Evolutionary conservation across 495 filamentous ascomycete species (phyloP).

Genomic region (Hypoxylon lienhwacheense): DNA sequence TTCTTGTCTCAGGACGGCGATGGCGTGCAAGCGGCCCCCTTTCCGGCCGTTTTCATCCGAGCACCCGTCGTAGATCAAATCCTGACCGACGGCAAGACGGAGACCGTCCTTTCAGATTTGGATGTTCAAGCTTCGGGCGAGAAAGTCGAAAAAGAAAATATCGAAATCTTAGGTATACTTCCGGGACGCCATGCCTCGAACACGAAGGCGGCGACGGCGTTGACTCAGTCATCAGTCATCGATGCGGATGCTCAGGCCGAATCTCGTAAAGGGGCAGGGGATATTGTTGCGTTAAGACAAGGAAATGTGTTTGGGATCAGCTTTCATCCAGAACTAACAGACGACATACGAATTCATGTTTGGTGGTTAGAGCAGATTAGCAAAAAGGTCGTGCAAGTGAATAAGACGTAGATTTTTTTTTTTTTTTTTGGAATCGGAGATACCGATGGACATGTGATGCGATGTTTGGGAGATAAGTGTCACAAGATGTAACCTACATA

Average conservation of each 20-base stretch:
- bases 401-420: not conserved
- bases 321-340: slow-evolving; percentile 94
- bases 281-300: slow-evolving; percentile 89
- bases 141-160: slow-evolving; percentile 34
- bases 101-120: slow-evolving; percentile 42
- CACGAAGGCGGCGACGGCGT: slow-evolving; percentile 23
- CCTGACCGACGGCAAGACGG: slow-evolving; percentile 46
- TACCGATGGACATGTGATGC: no score
- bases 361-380: slow-evolving; percentile 90
- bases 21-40: slow-evolving; percentile 48
- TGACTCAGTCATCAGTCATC: slow-evolving; percentile 29
- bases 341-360: slow-evolving; percentile 82
- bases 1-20: slow-evolving; percentile 59
- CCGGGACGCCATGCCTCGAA: slow-evolving; percentile 47
- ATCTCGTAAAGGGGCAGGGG: slow-evolving; percentile 56
- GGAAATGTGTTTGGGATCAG: slow-evolving; percentile 95
- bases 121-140: slow-evolving; percentile 17
- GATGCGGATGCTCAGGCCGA: slow-evolving; percentile 5
- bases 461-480: not conserved
- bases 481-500: not conserved
- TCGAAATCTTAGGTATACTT: slow-evolving; percentile 63
- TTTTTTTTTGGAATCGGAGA: not conserved
- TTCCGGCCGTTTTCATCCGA: slow-evolving; percentile 87
- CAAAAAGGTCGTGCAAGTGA: slow-evolving; percentile 33
- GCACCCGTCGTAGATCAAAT: slow-evolving; percentile 91